Evolutionary conservation across 2,329 filamentous ascomycete species (phyloP).

Genomic region (Colletotrichum melonis): DNA sequence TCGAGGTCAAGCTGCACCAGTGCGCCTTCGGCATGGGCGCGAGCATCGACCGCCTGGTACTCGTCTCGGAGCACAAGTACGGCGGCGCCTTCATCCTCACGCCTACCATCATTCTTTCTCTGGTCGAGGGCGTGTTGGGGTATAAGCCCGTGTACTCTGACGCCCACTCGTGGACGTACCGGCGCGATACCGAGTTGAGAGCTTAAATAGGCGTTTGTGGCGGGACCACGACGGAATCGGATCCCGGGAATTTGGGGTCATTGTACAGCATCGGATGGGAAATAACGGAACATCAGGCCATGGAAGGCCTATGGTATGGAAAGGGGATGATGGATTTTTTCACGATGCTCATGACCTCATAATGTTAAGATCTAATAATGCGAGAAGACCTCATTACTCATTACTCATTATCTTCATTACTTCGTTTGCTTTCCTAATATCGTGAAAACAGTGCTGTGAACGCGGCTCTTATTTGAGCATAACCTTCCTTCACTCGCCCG

Average conservation of each 20-base stretch:
- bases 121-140: constrained; percentile 60
- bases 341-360: neutral
- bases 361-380: neutral
- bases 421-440: neutral
- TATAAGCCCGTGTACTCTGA: constrained; percentile 48
- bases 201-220: neutral
- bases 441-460: too few species aligned
- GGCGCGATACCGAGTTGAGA: constrained; percentile 32
- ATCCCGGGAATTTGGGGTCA: neutral
- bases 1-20: constrained; percentile 55
- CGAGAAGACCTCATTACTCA: neutral
- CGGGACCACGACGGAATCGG: neutral
- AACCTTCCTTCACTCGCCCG: neutral
- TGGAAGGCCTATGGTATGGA: neutral
- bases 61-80: constrained; percentile 50
- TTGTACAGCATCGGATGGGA: neutral
- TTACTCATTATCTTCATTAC: neutral
- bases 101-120: constrained; percentile 54
- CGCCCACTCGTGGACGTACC: constrained; percentile 35
- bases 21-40: constrained; percentile 57
- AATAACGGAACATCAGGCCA: neutral
- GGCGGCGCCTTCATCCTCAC: constrained; percentile 48
- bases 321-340: neutral
- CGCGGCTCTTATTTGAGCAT: neutral
- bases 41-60: constrained; percentile 55